These are phyloP conservation scores for Arabidopsis suecica DNA, from an alignment of 345 rosid genomes.

Conservation along the genomic window DNA sequence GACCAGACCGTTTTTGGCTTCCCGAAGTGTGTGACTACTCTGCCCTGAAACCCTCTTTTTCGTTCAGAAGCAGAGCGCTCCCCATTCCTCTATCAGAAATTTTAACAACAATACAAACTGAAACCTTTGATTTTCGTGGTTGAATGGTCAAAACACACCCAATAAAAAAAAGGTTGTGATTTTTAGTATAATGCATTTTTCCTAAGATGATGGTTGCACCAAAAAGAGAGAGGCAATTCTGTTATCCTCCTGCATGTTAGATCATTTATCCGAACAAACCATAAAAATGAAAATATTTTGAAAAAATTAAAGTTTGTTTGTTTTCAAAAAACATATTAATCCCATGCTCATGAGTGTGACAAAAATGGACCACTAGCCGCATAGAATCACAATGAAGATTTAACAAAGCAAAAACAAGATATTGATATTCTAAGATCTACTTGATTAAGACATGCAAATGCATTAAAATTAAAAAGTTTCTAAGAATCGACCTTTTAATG, in stretches of 20 bases:
- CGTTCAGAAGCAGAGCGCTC: slow-evolving; percentile 32
- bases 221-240: neutral
- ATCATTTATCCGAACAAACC: neutral
- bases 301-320: neutral
- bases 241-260: neutral
- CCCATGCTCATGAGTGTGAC: slow-evolving; percentile 19
- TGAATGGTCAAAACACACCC: neutral
- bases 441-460: slow-evolving; percentile 35
- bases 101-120: neutral
- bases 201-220: neutral
- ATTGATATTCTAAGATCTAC: slow-evolving; percentile 31
- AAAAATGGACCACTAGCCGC: slow-evolving; percentile 11
- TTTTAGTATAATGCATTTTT: neutral
- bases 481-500: neutral
- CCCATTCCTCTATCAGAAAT: slow-evolving; percentile 28
- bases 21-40: slow-evolving; percentile 42
- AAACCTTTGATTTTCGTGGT: slow-evolving; percentile 2
- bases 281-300: neutral
- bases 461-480: too few relatives aligned
- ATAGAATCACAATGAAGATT: slow-evolving; percentile 7
- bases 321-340: neutral
- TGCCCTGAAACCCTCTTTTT: slow-evolving; percentile 25
- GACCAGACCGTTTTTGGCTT: slow-evolving; percentile 42
- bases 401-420: slow-evolving; percentile 6
- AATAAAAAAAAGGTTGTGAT: neutral